These are phyloP conservation scores for Neostapfia colusana DNA, from an alignment of 176 grass and related monocot genomes.

Conservation along the genomic window DNA sequence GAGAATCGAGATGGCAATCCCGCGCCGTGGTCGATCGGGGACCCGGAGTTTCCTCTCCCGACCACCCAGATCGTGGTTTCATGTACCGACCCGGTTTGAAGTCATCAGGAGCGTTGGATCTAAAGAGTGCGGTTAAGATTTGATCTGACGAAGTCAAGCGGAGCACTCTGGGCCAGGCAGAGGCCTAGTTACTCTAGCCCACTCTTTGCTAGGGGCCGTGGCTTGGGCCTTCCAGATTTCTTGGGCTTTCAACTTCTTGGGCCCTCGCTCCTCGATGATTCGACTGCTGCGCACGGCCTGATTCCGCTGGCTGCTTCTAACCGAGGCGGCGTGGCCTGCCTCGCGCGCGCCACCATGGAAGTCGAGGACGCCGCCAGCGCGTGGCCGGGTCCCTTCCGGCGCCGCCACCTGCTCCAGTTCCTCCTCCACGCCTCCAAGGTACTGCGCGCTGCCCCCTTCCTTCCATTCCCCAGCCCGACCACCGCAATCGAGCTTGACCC, in stretches of 20 bases:
- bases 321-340: neutral
- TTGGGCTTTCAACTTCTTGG: neutral
- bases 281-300: neutral
- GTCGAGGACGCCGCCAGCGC: neutral
- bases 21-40: too few relatives aligned
- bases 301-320: neutral
- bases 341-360: conserved; percentile 27
- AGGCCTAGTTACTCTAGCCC: too few relatives aligned
- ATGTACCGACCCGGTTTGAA: neutral
- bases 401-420: conserved; percentile 47
- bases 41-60: too few relatives aligned
- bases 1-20: too few relatives aligned
- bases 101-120: neutral
- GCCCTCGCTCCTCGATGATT: neutral
- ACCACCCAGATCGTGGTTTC: neutral
- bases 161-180: neutral
- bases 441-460: neutral
- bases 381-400: conserved; percentile 36
- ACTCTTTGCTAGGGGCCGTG: too few relatives aligned
- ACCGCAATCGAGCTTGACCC: neutral
- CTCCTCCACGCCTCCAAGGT: conserved; percentile 47
- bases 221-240: too few relatives aligned
- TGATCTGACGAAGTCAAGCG: neutral
- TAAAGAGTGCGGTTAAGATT: neutral
- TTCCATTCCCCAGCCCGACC: neutral